Evolutionary conservation across 2,329 filamentous ascomycete genomes (phyloP), one percentile per base, ranked within the genome.

Genomic region (Didymella keratinophila): DNA sequence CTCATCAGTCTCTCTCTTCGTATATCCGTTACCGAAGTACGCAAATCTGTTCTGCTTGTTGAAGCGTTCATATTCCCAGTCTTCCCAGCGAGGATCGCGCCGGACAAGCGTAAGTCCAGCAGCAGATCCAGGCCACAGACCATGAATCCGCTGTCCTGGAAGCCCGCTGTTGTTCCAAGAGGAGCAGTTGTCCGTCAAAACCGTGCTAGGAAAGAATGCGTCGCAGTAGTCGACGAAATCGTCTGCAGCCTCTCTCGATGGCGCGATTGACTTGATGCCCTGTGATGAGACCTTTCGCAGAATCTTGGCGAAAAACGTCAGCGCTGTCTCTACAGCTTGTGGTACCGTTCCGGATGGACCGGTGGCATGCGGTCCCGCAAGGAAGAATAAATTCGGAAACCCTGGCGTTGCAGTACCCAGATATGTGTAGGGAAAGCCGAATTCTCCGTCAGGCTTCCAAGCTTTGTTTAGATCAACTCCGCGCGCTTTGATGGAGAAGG

Each of bases 21-120:
- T 90, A 76, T 84, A 86, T 0, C 89, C 89, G 68, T 88, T 89
- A 0, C 89, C 89, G 64, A 91, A 85, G 68, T 87, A 91, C 2
- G 81, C 78, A 62, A 89, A 86, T 8, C 86, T 71, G 67, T 85
- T 84, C 8, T 75, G 77, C 60, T 71, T 71, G 41, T 78, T 77
- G 36, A 78, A 68, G 55, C 82, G 81, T 3, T 78, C 80, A 66
- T 83, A 87, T 57, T 85, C 83, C 75, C 78, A 87, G 63, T 87
- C 85, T 67, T 87, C 85, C 83, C 84, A 87, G 6, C 84, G 73
- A 1, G 84, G 84, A 42, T 83, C 80, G n/a, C 71, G 77, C 23
- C 86, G 79, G 8, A 89, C 80, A 14, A 85, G 80, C 2, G 87
- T 87, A 30, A 86, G 77, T 65, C 89, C 86, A 0, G 83, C 79